A percentile compares a stretch with the other conserved stretches of the same genome.
These are phyloP conservation scores for Cercis canadensis DNA, from an alignment of 306 rosid genomes.

Conservation along the genomic window DNA sequence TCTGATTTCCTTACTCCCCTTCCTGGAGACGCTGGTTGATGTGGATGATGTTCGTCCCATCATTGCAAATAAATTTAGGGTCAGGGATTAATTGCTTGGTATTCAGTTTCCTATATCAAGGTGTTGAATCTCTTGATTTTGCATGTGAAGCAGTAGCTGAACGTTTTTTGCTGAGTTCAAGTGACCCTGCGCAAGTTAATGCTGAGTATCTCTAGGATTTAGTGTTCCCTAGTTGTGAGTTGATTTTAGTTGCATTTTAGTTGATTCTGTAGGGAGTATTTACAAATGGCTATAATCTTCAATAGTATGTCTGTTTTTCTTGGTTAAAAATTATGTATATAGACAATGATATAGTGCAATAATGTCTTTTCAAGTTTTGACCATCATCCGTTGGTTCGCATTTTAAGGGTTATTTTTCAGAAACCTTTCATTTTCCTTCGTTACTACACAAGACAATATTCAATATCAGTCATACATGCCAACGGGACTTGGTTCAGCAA, in stretches of 20 bases:
- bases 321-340: conserved; percentile 3
- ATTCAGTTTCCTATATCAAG: background rate
- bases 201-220: background rate
- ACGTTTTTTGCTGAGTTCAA: background rate
- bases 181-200: conserved; percentile 1
- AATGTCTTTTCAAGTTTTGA: conserved; percentile 23
- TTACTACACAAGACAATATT: too few relatives aligned
- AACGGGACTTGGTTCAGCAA: too few relatives aligned
- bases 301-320: background rate
- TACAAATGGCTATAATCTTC: background rate
- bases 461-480: too few relatives aligned
- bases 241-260: background rate
- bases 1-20: conserved; percentile 72
- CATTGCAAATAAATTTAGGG: conserved; percentile 64
- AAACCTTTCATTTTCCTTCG: too few relatives aligned
- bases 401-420: background rate
- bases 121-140: background rate
- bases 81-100: conserved; percentile 49
- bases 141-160: background rate
- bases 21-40: conserved; percentile 81
- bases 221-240: background rate
- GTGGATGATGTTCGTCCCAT: conserved; percentile 87
- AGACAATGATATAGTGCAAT: conserved; percentile 22
- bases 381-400: background rate
- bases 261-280: background rate